Base-by-base conservation (phyloP, 2,329 filamentous ascomycete genomes). In the Geosmithia flava region DNA sequence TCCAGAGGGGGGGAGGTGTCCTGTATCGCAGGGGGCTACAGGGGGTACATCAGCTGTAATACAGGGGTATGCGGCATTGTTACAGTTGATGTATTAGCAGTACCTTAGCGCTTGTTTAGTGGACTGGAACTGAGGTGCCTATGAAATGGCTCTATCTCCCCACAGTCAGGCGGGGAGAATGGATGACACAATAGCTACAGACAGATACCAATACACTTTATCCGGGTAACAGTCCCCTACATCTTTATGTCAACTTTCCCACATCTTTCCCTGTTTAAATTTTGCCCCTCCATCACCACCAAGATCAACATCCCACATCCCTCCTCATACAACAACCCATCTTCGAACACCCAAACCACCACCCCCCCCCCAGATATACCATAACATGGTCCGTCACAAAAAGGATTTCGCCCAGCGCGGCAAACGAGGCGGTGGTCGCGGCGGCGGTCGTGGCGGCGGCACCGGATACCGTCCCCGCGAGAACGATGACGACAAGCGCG, bases 361-460 rank as follows among this genome's bases (percentile, higher is more conserved):
- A n/a, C 39, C 19, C 39, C 16, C 7, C 15, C 39, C 7, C 16
- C 19, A 13, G 17, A 37, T 8, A 41, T 20, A 30, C 45, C 46
- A n/a, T 27, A 27, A 27, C 15, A 96, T 95, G 90, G 89, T 96
- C 48, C 87, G 91, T 51, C 91, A 96, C 68, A 97, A 96, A 70
- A 97, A 97, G 68, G 90, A 96, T 67, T 63, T 66, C 48, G 76
- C 76, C 56, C 80, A 82, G 61, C 78, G 85, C 62, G 84, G 86
- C 60, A 89, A 87, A 63, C 87, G 85, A 66, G 77, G 76, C 58
- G 71, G 71, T 56, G 74, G 72, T 58, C 70, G 70, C 56, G 75
- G 73, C 54, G 73, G 78, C 51, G 11, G 33, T 37, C 75, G 73
- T 54, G 73, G 78, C 51, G 11, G 33, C 15, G 84, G 86, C 60